phyloP scores from a whole-genome alignment of 2,329 filamentous ascomycete genomes.

The Byssochlamys sp. region DNA sequence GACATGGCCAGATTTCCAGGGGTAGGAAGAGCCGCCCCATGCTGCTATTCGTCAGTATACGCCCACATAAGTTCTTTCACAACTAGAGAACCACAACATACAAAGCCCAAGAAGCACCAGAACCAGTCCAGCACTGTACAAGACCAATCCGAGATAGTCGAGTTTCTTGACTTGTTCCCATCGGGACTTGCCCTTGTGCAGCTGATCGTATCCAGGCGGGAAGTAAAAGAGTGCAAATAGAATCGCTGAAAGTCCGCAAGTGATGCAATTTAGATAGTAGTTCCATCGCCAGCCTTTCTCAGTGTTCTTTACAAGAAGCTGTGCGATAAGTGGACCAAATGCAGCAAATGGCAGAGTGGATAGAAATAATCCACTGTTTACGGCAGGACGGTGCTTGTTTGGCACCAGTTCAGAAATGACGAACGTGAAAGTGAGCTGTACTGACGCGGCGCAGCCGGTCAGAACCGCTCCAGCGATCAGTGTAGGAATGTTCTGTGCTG shows the following conservation, averaged over 20 bases:
- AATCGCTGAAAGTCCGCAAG: conserved; percentile 30
- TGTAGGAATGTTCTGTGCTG: conserved; percentile 26
- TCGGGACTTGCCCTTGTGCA: conserved; percentile 24
- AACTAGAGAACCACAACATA: neutral
- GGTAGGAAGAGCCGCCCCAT: conserved; percentile 33
- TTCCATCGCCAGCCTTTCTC: conserved; percentile 40
- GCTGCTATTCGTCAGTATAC: neutral
- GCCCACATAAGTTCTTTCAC: neutral
- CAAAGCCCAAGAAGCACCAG: conserved; percentile 38
- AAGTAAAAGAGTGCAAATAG: conserved; percentile 40
- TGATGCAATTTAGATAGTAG: conserved; percentile 42
- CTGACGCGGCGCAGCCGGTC: conserved; percentile 27
- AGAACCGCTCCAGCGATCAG: conserved; percentile 32
- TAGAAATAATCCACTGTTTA: conserved; percentile 24
- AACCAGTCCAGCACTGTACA: conserved; percentile 35
- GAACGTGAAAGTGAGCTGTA: conserved; percentile 30
- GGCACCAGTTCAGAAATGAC: conserved; percentile 32
- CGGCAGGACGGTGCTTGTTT: conserved; percentile 27
- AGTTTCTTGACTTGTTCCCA: conserved; percentile 34
- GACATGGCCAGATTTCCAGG: conserved; percentile 36
- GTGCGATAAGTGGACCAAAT: conserved; percentile 39
- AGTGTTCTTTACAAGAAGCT: conserved; percentile 37
- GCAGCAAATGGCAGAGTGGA: conserved; percentile 20
- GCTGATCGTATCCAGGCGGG: conserved; percentile 38
- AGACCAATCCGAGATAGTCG: conserved; percentile 38